phyloP scores from a whole-genome alignment of 2,329 filamentous ascomycete species.

The Epichloe elymi region DNA sequence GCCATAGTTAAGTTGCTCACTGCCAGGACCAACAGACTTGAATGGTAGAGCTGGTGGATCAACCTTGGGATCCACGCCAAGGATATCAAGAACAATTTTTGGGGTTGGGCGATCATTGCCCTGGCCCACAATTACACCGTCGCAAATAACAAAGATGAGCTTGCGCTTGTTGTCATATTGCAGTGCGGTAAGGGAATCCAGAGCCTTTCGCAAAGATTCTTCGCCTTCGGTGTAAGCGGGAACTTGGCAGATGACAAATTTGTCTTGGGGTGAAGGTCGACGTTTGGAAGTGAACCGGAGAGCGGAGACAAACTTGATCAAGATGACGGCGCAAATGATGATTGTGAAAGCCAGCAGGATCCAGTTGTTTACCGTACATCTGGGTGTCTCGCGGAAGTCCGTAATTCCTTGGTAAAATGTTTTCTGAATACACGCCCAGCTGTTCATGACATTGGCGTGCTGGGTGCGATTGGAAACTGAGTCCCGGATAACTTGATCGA shows the following conservation, averaged over 20 bases:
- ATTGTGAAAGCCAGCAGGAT: conserved; percentile 80
- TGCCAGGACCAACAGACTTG: conserved; percentile 80
- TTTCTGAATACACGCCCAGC: conserved; percentile 68
- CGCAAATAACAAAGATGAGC: conserved; percentile 89
- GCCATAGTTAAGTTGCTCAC: conserved; percentile 91
- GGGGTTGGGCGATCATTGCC: conserved; percentile 95
- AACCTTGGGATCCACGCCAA: conserved; percentile 92
- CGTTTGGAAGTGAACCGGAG: conserved; percentile 89
- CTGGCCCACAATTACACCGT: conserved; percentile 90
- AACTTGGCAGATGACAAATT: conserved; percentile 97
- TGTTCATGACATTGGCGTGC: conserved; percentile 43
- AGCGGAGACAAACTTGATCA: conserved; percentile 82
- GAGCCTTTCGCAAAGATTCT: conserved; percentile 80
- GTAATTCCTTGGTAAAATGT: conserved; percentile 70
- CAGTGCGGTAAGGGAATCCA: conserved; percentile 87
- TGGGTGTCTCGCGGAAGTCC: conserved; percentile 67
- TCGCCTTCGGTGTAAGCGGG: conserved; percentile 97
- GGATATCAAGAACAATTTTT: conserved; percentile 93
- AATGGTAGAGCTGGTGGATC: conserved; percentile 90
- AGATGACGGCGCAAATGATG: conserved; percentile 66
- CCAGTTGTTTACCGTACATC: conserved; percentile 83
- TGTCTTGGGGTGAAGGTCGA: conserved; percentile 82
- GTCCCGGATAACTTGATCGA: conserved; percentile 40
- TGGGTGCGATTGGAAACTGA: conserved; percentile 37
- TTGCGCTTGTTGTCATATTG: conserved; percentile 98